Conservation (phyloP, 2,329 filamentous ascomycete species). For the Pseudocercospora crystallina region DNA sequence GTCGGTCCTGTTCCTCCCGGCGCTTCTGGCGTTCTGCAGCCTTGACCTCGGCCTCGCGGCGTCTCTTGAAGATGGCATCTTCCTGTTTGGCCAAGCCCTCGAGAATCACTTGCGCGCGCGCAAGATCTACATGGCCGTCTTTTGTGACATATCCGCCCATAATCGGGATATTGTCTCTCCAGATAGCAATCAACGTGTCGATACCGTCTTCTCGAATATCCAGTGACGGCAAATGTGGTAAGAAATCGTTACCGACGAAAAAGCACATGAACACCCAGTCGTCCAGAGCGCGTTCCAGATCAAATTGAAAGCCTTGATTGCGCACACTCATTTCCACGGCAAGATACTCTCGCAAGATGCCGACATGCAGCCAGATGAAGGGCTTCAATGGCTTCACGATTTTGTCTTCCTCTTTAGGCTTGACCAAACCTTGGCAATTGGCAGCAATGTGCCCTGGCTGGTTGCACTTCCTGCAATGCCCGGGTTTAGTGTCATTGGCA, state of each 20-base stretch:
- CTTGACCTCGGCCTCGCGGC: slow-evolving; percentile 82
- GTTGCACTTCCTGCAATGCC: slow-evolving; percentile 83
- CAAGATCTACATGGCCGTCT: slow-evolving; percentile 86
- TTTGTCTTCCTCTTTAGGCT: slow-evolving; percentile 72
- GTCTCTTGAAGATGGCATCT: slow-evolving; percentile 84
- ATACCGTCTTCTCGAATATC: slow-evolving; percentile 98
- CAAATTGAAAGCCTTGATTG: slow-evolving; percentile 80
- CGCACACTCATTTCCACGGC: slow-evolving; percentile 84
- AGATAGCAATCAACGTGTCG: slow-evolving; percentile 93
- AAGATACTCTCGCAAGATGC: slow-evolving; percentile 87
- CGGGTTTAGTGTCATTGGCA: slow-evolving; percentile 78
- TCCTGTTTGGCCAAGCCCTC: slow-evolving; percentile 88
- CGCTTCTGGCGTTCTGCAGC: slow-evolving; percentile 77
- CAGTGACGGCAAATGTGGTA: slow-evolving; percentile 93
- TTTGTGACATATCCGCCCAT: slow-evolving; percentile 98
- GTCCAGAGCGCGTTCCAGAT: slow-evolving; percentile 89
- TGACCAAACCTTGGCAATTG: slow-evolving; percentile 76
- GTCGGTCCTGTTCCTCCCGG: slow-evolving; percentile 67
- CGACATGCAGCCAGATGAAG: slow-evolving; percentile 97
- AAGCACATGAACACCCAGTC: slow-evolving; percentile 99
- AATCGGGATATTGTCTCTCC: slow-evolving; percentile 83
- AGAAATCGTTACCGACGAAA: slow-evolving; percentile 97
- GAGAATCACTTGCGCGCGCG: slow-evolving; percentile 82
- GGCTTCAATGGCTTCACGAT: slow-evolving; percentile 86
- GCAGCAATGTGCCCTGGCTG: slow-evolving; percentile 88